Conservation (phyloP, 345 rosid genomes). For the Litchi chinensis region DNA sequence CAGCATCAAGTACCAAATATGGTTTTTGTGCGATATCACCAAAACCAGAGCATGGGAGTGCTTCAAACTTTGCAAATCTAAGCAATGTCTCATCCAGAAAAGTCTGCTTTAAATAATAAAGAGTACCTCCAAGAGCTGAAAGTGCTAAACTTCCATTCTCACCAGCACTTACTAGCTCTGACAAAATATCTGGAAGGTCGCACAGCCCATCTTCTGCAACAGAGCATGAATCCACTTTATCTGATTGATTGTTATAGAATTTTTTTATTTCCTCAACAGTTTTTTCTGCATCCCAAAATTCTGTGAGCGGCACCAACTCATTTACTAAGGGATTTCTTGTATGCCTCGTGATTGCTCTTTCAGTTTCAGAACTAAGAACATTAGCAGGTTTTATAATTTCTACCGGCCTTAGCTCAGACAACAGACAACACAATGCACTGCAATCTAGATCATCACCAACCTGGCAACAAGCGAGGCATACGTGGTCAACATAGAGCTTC, state of each 20-base stretch:
- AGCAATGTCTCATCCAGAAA: constrained; percentile 89
- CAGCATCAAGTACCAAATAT: constrained; percentile 93
- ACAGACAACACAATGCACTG: constrained; percentile 69
- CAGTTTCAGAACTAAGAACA: constrained; percentile 68
- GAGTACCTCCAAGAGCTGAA: constrained; percentile 95
- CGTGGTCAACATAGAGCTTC: constrained; percentile 4
- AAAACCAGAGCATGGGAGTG: constrained; percentile 69
- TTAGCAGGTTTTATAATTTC: constrained; percentile 90
- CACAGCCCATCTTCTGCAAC: constrained; percentile 30
- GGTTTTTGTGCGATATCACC: constrained; percentile 59
- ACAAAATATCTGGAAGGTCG: constrained; percentile 60
- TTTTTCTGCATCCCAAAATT: constrained; percentile 92
- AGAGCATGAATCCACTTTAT: constrained; percentile 34
- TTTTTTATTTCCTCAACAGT: constrained; percentile 62
- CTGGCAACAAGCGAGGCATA: constrained; percentile 43
- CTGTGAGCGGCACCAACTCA: constrained; percentile 70
- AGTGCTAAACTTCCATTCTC: constrained; percentile 65
- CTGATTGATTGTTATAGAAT: constrained; percentile 51
- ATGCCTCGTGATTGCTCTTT: constrained; percentile 72
- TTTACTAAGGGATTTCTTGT: constrained; percentile 87
- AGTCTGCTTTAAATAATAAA: constrained; percentile 86
- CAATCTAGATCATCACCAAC: constrained; percentile 83
- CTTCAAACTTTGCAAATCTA: constrained; percentile 85
- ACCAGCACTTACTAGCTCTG: constrained; percentile 54
- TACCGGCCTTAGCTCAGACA: constrained; percentile 89